phyloP scores from a whole-genome alignment of 805 yeast genomes.

The Hanseniaspora valbyensis region DNA sequence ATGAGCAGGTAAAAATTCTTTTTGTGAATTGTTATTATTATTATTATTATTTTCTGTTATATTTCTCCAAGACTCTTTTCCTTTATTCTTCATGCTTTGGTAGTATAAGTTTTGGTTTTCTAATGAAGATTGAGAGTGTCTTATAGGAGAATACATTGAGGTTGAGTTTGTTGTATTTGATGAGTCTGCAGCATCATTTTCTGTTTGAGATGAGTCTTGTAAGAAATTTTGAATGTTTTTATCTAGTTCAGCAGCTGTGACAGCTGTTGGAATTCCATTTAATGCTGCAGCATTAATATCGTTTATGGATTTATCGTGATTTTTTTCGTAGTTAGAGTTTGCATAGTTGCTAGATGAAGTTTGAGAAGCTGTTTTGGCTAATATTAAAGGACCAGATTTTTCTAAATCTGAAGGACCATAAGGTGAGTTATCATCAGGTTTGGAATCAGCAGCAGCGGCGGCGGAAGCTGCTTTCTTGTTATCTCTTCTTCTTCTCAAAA shows the following conservation, averaged over 20 bases:
- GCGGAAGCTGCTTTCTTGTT: slow-evolving; percentile 30
- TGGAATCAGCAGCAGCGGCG: slow-evolving; percentile 25
- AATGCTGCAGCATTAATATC: slow-evolving; percentile 20
- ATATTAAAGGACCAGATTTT: slow-evolving; percentile 25
- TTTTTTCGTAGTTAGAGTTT: slow-evolving; percentile 29
- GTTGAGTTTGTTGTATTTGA: slow-evolving; percentile 24
- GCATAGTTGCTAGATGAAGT: slow-evolving; percentile 47
- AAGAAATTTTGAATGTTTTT: slow-evolving; percentile 12
- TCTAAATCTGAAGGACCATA: slow-evolving; percentile 27
- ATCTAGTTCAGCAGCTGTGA: slow-evolving; percentile 13
- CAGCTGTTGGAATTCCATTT: slow-evolving; percentile 13
- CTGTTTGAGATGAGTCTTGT: slow-evolving; percentile 18
- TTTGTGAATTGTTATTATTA: slow-evolving; percentile 16
- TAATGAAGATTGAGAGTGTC: slow-evolving; percentile 13
- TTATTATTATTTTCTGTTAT: slow-evolving; percentile 23
- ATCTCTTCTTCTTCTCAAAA: slow-evolving; percentile 38
- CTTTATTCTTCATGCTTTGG: slow-evolving; percentile 27
- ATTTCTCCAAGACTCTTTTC: slow-evolving; percentile 51
- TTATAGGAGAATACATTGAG: slow-evolving; percentile 22
- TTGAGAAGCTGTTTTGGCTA: slow-evolving; percentile 33
- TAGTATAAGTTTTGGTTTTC: slow-evolving; percentile 26
- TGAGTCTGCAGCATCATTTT: slow-evolving; percentile 13
- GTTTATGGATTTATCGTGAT: slow-evolving; percentile 23
- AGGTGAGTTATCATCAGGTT: slow-evolving; percentile 19
- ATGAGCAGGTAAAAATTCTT: background rate